Evolutionary conservation across 306 rosid species (phyloP).

Genomic region (Canavalia gladiata): DNA sequence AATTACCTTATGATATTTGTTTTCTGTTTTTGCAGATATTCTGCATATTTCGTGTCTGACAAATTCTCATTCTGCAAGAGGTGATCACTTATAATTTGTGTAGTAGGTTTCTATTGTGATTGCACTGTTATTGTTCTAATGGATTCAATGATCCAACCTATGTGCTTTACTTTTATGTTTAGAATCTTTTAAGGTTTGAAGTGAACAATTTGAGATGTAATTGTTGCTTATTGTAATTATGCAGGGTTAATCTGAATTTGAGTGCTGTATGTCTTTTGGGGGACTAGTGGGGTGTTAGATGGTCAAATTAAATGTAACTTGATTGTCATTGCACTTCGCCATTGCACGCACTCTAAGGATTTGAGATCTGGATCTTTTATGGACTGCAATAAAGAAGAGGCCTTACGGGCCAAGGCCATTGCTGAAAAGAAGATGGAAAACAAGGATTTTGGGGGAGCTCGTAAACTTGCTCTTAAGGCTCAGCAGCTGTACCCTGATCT

Average conservation of each 20-base stretch:
- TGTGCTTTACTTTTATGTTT: neutral
- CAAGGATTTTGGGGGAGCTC: conserved; percentile 84
- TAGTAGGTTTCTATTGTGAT: neutral
- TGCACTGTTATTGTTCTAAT: conserved; percentile 8
- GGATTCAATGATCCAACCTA: conserved; percentile 9
- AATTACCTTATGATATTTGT: neutral
- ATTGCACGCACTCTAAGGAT: conserved; percentile 43
- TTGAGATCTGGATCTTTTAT: conserved; percentile 54
- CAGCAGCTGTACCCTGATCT: conserved; percentile 80
- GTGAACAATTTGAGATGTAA: conserved; percentile 38
- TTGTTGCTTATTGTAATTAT: conserved; percentile 30
- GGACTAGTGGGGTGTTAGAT: conserved; percentile 37
- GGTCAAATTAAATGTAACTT: conserved; percentile 44
- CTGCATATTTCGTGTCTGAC: conserved; percentile 17
- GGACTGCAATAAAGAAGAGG: conserved; percentile 99
- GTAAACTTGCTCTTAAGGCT: conserved; percentile 78
- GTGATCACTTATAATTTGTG: neutral
- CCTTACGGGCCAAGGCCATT: conserved; percentile 82
- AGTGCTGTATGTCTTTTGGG: conserved; percentile 34
- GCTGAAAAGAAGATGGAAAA: conserved; percentile 84
- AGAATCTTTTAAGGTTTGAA: conserved; percentile 19
- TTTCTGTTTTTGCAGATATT: neutral
- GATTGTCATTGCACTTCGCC: conserved; percentile 33
- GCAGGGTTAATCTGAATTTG: conserved; percentile 48
- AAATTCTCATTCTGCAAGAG: neutral